Evolutionary conservation across 1,284 basidiomycete species (phyloP).

Genomic region (Peniophora sp.): DNA sequence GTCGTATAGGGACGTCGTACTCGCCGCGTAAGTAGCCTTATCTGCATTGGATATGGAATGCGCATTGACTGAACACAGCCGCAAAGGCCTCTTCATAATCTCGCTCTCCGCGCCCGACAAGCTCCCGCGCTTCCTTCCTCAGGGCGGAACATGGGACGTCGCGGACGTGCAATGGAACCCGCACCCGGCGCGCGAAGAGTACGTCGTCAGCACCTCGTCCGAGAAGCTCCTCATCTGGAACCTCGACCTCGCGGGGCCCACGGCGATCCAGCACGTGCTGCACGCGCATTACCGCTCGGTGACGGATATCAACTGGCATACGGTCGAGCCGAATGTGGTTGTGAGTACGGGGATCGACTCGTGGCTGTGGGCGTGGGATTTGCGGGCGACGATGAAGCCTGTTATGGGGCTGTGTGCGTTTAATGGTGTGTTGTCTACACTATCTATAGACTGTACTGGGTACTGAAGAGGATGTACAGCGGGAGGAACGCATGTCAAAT

Average conservation of each 20-base stretch:
- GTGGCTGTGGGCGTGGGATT: constrained; percentile 87
- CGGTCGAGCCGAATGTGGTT: constrained; percentile 70
- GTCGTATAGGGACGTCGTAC: constrained; percentile 68
- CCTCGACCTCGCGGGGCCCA: constrained; percentile 61
- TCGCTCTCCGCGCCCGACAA: constrained; percentile 85
- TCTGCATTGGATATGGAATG: neutral
- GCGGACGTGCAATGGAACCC: constrained; percentile 98
- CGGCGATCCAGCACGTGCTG: constrained; percentile 72
- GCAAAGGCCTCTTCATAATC: constrained; percentile 94
- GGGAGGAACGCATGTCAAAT: constrained; percentile 91
- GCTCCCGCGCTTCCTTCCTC: constrained; percentile 83
- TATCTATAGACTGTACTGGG: no score
- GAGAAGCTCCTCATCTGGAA: constrained; percentile 99
- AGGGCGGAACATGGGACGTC: constrained; percentile 95
- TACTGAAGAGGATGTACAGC: constrained; percentile 33
- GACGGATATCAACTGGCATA: constrained; percentile 96
- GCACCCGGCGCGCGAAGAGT: constrained; percentile 75
- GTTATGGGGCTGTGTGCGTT: constrained; percentile 70
- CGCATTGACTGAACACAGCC: constrained; percentile 30
- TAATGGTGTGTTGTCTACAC: constrained; percentile 42
- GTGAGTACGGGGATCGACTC: constrained; percentile 74
- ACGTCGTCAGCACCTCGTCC: constrained; percentile 92
- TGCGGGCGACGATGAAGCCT: constrained; percentile 54
- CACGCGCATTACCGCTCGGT: constrained; percentile 88
- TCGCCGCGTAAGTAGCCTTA: constrained; percentile 56